Evolutionary conservation across 2,329 filamentous ascomycete genomes (phyloP), one percentile per base, ranked within the genome.

Genomic region (Trichophyton mentagrophytes): DNA sequence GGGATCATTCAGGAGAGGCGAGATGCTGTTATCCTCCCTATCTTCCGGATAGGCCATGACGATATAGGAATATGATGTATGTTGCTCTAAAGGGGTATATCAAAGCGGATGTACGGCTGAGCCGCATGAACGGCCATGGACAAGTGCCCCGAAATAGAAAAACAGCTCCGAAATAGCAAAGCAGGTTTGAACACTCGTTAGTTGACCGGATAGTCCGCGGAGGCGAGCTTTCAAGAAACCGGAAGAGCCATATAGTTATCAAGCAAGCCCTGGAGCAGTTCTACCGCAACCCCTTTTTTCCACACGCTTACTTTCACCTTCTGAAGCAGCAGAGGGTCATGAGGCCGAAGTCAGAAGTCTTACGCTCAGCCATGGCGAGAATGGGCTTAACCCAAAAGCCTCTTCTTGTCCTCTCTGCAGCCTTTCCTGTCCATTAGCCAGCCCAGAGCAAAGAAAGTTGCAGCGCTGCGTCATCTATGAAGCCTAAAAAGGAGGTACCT

Each of bases 11-110:
- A 65, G 62, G 58, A 65, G 64, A 13, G 64, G 64, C 22, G 63
- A 65, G 3, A 57, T 51, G 15, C 40, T 49, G 51, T 63, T 63
- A 47, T 57, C 46, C 38, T 62, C 63, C 62, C 64, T 60, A 44
- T 55, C 5, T 3, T 4, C 25, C 8, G 25, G 27, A n/a, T 55
- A 55, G 15, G 51, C 13, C 51, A 55, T 55, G 11, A n/a, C 15
- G 4, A 44, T 44, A 44, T 44, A 44, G n/a, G n/a, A 44, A 44
- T 2, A 44, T 6, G n/a, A 38, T 13, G 9, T 9, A 13, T 38
- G 33, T 38, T 13, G 33, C 33, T 38, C 33, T 38, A 38, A 44
- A 17, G 40, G 13, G 40, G 40, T 44, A 44, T 44, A 44, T 44
- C 40, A n/a, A 44, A 44, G 15, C n/a, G n/a, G 40, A 44, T 44